These are phyloP conservation scores for Aphanomyces cochlioides DNA, from an alignment of 352 stramenopile genomes.

Conservation along the genomic window DNA sequence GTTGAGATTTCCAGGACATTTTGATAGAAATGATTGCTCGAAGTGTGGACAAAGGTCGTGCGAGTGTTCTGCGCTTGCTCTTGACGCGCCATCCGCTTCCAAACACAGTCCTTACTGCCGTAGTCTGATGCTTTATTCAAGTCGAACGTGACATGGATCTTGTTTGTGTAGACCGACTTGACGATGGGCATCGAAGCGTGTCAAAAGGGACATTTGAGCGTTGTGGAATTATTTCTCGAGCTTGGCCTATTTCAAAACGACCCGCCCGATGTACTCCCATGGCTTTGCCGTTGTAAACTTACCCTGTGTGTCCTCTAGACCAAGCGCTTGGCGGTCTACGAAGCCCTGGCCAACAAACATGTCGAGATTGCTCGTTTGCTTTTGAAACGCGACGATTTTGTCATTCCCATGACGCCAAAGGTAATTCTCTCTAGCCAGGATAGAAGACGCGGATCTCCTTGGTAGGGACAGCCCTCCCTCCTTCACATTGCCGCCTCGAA, in stretches of 20 bases:
- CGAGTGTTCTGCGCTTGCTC: background rate
- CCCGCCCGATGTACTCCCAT: background rate
- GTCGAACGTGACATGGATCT: too few species aligned
- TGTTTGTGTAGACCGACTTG: background rate
- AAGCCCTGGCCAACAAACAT: background rate
- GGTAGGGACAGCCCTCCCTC: background rate
- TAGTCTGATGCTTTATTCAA: background rate
- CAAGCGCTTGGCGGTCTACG: background rate
- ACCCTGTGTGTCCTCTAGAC: background rate
- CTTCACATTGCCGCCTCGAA: background rate
- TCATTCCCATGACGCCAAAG: background rate
- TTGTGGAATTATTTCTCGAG: background rate
- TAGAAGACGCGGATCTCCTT: background rate
- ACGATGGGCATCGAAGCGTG: background rate
- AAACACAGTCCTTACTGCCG: background rate
- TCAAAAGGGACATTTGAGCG: background rate
- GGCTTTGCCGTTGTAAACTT: background rate
- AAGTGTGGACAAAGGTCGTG: background rate
- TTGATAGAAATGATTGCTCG: background rate
- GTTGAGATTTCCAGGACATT: conserved; percentile 7
- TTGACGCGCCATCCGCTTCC: background rate
- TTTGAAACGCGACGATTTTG: background rate
- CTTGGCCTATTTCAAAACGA: background rate
- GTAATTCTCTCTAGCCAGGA: background rate
- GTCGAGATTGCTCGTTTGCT: background rate